Evolutionary conservation across 768 basidiomycete genomes (phyloP), one percentile per base, ranked within the genome.

Genomic region (Naganishia onofrii): DNA sequence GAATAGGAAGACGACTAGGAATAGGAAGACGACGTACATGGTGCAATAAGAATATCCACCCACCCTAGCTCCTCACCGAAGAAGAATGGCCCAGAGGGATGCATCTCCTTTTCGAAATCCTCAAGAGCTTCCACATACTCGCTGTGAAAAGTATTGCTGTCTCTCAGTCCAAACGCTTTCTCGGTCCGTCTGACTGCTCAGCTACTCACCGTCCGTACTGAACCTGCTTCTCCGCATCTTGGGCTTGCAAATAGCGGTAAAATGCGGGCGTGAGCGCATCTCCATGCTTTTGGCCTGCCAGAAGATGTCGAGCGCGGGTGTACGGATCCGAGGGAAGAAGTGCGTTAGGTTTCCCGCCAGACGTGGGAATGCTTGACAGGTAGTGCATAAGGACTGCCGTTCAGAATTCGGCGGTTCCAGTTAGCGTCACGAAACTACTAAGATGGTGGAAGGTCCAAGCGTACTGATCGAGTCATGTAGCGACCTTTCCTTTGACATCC

Each of bases 221-320:
- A 19, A 68, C 55, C 32, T 68, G 67, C 44, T 68, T 68, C 34
- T 68, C 67, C 26, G 55, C 67, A 52, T 68, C 67, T 26, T 68
- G 67, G 5, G 67, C 67, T 53, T 68, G 67, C 29, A 68, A 31
- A 29, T 44, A 68, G 7, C 67, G 67, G 42, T 68, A 68, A 34
- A 68, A 68, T 1, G 36, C 67, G 19, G 67, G 67, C 2, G 67
- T 68, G 36, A 68, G 55, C 28, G 55, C 42, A 29, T 68, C 67
- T 21, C 55, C 32, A 51, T 68, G 67, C 23, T 44, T 57, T 28
- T 68, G 67, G 9, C 67, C 67, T 17, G 67, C 54, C 23, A 68
- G 29, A 2, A 68, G 48, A 12, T 52, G 29, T 44, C 56, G 34
- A 8, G 67, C 67, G 3, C 55, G 34, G 21, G 13, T 53, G 38